Evolutionary conservation across 1,284 basidiomycete genomes (phyloP).

Genomic region (Anthracocystis setariae): DNA sequence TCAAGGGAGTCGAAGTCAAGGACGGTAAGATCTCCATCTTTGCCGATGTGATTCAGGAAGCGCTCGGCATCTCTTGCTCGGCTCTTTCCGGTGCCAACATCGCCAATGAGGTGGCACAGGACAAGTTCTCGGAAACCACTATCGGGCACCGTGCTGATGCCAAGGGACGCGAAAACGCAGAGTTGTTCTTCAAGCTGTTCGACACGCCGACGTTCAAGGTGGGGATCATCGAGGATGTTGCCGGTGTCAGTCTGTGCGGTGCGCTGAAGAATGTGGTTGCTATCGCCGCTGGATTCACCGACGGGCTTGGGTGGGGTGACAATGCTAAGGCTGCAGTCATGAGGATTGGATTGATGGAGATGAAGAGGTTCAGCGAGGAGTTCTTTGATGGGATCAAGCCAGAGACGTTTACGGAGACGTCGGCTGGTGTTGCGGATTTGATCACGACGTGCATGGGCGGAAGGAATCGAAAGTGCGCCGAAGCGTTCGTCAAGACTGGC

Average conservation of each 20-base stretch:
- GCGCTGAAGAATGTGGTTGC: slow-evolving; percentile 74
- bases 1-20: slow-evolving; percentile 68
- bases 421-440: slow-evolving; percentile 73
- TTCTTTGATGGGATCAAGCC: slow-evolving; percentile 72
- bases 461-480: slow-evolving; percentile 71
- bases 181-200: slow-evolving; percentile 69
- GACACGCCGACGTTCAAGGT: slow-evolving; percentile 71
- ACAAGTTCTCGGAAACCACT: slow-evolving; percentile 72
- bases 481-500: slow-evolving; percentile 72
- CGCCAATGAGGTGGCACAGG: slow-evolving; percentile 72
- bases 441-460: slow-evolving; percentile 74
- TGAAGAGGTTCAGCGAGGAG: slow-evolving; percentile 70
- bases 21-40: slow-evolving; percentile 72
- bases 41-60: slow-evolving; percentile 72
- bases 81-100: slow-evolving; percentile 74
- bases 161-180: slow-evolving; percentile 45
- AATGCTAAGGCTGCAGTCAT: slow-evolving; percentile 75
- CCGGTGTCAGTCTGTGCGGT: slow-evolving; percentile 73
- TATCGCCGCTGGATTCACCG: slow-evolving; percentile 72
- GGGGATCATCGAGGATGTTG: slow-evolving; percentile 72
- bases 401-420: slow-evolving; percentile 71
- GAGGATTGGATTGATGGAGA: slow-evolving; percentile 70
- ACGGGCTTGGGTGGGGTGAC: slow-evolving; percentile 73
- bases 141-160: slow-evolving; percentile 71
- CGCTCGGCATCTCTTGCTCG: slow-evolving; percentile 71